Base-by-base conservation (phyloP, 1,284 basidiomycete genomes). In the Apiotrichum veenhuisii region DNA sequence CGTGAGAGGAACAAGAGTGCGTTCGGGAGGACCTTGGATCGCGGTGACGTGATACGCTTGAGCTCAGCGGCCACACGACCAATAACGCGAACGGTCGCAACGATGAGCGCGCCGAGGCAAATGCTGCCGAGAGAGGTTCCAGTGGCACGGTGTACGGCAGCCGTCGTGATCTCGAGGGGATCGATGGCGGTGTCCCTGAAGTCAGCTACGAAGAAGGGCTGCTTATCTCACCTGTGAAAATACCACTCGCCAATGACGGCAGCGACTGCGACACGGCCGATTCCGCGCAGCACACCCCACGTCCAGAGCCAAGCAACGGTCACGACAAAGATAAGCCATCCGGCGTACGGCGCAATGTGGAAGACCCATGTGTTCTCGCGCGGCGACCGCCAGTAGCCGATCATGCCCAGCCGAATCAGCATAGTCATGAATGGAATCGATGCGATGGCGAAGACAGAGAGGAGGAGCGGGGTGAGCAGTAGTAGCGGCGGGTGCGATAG, bases 191-290 rank as follows among this genome's bases (percentile, higher is more conserved):
- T 54, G 9, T 63, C 58, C 11, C 62, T 63, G 41, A 9, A 15
- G 36, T 58, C 15, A 62, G 26, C 22, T 20, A 51, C 23, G 57
- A 61, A 36, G 10, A 10, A 34, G 8, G 12, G 9, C 26, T 15
- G 8, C 27, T 52, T 34, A 26, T 36, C 83, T 70, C 70, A 89
- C 86, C 89, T 83, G 46, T 87, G 82, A 69, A 92, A 95, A 72
- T 95, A 96, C 91, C 92, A 97, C 41, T 88, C 86, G 1, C 91
- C 93, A 38, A 97, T 84, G 1, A 93, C 89, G 26, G 85, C 87
- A 0, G 90, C 86, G 46, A 87, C 85, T 0, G 86, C 85, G 41
- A 88, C 89, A 7, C 90, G 80, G 52, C 92, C 78, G 0, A 91
- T 73, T 1, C 93, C 92, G 33, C 92, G 82, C 17, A 89, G 84